Base-by-base conservation (phyloP, 1,139 yeast genomes). In the Candida gigantensis region DNA sequence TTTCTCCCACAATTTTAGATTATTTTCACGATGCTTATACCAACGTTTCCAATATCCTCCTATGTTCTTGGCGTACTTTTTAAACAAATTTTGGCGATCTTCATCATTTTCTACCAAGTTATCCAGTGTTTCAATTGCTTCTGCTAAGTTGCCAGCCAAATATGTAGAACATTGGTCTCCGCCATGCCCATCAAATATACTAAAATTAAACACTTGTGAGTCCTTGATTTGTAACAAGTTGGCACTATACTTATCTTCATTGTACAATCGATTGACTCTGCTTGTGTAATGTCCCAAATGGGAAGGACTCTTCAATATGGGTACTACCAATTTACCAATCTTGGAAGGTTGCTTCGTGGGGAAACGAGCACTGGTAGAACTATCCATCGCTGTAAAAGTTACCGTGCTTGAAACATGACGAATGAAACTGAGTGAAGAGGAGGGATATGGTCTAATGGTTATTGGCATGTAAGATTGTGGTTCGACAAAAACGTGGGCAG, bases 181-280 rank as follows among this genome's bases (percentile, higher is more conserved):
- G 4, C 97, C 97, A 58, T 92, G 98, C 2, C 97, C 98, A 59
- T 92, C 98, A 58, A 84, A 89, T 2, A 92, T 74, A 33, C 79
- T 77, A 56, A 85, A 81, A 51, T 79, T 79, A 60, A 88, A 83
- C 21, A 68, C 58, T 3, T 56, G 42, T 11, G 47, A 39, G 15
- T 48, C 51, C 3, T 38, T 34, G 10, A 38, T 30, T 15, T 27
- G 27, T 3, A 33, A 28, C 16, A 79, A 52, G n/a, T 68, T 70
- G 12, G 85, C 85, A 45, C 68, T 72, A 59, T 79, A 84, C 37
- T 78, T 68, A 58, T 92, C 98, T 58, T 92, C 97, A 57, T 92
- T 92, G 52, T 75, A 75, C 30, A 75, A 53, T 40, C 97, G 70
- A 55, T 81, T 87, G 39, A 88, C 86, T 36, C 98, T 68, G 33